phyloP scores from a whole-genome alignment of 129 eudicot genomes.

The Lonicera japonica region DNA sequence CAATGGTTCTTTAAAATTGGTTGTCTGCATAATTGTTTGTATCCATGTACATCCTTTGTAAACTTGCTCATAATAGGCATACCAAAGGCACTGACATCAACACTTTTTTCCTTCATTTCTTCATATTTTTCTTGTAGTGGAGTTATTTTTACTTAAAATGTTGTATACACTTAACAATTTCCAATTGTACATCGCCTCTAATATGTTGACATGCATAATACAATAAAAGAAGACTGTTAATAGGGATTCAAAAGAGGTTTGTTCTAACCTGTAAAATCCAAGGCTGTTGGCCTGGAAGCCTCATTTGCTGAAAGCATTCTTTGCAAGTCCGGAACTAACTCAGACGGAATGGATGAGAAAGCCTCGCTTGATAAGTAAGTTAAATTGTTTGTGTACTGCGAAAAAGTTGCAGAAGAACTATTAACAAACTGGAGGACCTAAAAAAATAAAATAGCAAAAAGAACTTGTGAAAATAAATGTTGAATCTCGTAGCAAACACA shows the following conservation, averaged over 20 bases:
- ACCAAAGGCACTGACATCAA: too few species aligned
- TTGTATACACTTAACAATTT: neutral
- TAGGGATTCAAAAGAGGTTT: neutral
- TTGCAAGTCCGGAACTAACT: conserved; percentile 77
- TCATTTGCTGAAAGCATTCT: conserved; percentile 89
- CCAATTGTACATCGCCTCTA: neutral
- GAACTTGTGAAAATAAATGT: conserved; percentile 1
- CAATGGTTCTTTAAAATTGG: neutral
- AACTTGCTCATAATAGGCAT: too few species aligned
- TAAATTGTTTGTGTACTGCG: conserved; percentile 91
- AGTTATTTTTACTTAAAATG: neutral
- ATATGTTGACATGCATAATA: neutral
- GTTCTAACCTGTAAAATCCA: conserved; percentile 78
- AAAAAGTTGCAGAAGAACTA: conserved; percentile 26
- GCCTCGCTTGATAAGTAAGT: conserved; percentile 80
- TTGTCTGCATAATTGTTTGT: neutral
- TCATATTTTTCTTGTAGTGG: too few species aligned
- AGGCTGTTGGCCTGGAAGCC: conserved; percentile 77
- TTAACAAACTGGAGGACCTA: conserved; percentile 6
- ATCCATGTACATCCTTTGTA: too few species aligned
- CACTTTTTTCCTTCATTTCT: too few species aligned
- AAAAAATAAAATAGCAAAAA: neutral
- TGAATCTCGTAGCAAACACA: neutral
- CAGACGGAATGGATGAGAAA: conserved; percentile 77
- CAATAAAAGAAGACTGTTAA: neutral